Evolutionary conservation across 1,284 basidiomycete species (phyloP).

Genomic region (Puccinia novopanici): DNA sequence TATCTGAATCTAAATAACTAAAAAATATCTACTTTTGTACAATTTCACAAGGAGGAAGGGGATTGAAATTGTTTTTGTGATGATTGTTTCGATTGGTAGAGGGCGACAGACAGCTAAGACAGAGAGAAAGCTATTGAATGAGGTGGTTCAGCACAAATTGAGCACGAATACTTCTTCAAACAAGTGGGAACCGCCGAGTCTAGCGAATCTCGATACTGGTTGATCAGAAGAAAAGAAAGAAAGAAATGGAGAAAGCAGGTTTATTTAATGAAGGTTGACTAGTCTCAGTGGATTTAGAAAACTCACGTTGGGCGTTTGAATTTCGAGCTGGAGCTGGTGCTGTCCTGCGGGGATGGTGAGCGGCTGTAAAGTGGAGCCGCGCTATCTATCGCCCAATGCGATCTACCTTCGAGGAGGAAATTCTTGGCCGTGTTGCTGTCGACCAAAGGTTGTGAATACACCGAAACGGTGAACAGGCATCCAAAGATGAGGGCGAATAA

Average conservation of each 20-base stretch:
- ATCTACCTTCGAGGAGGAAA: slow-evolving; percentile 14
- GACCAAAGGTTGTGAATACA: not conserved
- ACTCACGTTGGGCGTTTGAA: slow-evolving; percentile 4
- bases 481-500: not conserved
- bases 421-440: not conserved
- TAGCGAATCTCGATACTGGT: slow-evolving; percentile 2
- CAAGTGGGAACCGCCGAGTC: not conserved
- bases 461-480: not conserved
- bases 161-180: not conserved
- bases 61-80: not conserved
- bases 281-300: not conserved
- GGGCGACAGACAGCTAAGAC: not conserved
- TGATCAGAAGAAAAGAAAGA: not conserved
- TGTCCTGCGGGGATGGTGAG: not conserved
- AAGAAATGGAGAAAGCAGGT: not conserved
- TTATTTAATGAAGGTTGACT: too few species aligned
- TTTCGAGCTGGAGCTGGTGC: not conserved
- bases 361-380: not conserved
- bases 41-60: not conserved
- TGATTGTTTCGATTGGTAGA: not conserved
- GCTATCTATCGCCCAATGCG: not conserved
- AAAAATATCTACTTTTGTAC: not conserved
- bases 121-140: not conserved
- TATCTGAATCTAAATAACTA: too few species aligned
- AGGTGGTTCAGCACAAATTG: not conserved